These are phyloP conservation scores for Pythium oligandrum DNA, from an alignment of 352 stramenopile species.

Conservation along the genomic window DNA sequence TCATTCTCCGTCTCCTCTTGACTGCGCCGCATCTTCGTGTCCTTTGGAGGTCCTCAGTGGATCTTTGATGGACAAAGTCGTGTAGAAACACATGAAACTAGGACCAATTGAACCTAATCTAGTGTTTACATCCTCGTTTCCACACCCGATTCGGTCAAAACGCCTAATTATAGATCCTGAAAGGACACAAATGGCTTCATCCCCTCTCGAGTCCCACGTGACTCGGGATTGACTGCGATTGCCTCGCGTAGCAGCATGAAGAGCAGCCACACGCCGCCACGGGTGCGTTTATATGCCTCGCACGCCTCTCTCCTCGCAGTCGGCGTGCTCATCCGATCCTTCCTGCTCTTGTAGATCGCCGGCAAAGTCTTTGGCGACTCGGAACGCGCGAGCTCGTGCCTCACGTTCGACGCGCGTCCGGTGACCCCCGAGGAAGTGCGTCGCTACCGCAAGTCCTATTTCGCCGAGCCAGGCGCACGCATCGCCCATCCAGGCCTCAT, in stretches of 20 bases:
- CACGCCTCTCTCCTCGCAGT: no score
- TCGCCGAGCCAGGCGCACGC: constrained; percentile 60
- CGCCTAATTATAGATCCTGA: constrained; percentile 3
- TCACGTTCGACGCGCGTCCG: constrained; percentile 55
- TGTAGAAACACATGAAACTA: neutral
- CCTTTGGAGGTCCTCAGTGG: no score
- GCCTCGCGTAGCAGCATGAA: constrained; percentile 6
- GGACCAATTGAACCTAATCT: neutral
- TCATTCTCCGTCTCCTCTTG: neutral
- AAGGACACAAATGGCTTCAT: neutral
- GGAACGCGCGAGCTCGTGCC: constrained; percentile 36
- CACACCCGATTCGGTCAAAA: no score
- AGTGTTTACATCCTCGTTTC: no score
- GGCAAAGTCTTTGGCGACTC: constrained; percentile 31
- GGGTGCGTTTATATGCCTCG: constrained; percentile 2
- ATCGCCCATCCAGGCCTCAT: constrained; percentile 77
- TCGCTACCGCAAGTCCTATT: constrained; percentile 83
- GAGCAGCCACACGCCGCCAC: constrained; percentile 14
- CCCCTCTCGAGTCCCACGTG: no score
- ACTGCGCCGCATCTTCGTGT: neutral
- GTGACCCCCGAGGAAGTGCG: constrained; percentile 65
- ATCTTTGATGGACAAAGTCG: no score
- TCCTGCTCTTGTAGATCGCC: constrained; percentile 24
- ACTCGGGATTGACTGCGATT: no score
- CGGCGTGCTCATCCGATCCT: neutral